Evolutionary conservation across 2,329 filamentous ascomycete species (phyloP).

Genomic region (Arthrinium puccinioides): DNA sequence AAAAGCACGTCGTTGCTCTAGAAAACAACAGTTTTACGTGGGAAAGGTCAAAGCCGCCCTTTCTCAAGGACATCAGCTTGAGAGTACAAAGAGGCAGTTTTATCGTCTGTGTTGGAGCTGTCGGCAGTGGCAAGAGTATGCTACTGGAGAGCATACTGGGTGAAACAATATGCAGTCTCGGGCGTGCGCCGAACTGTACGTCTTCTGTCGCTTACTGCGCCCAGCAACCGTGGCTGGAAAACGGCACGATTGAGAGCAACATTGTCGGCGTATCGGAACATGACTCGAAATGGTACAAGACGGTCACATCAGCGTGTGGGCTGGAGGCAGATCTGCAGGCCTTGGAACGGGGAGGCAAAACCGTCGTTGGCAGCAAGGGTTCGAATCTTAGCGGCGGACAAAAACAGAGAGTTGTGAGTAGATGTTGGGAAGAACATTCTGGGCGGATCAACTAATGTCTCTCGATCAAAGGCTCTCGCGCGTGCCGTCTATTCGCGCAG

Average conservation of each 20-base stretch:
- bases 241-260: constrained; percentile 8
- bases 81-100: constrained; percentile 5
- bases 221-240: constrained; percentile 10
- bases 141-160: constrained; percentile 7
- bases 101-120: constrained; percentile 4
- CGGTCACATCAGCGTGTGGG: constrained; percentile 7
- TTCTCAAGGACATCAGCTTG: constrained; percentile 8
- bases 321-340: constrained; percentile 5
- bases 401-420: constrained; percentile 10
- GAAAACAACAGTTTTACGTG: neutral
- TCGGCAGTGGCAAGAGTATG: constrained; percentile 8
- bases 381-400: constrained; percentile 17
- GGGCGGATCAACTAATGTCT: constrained; percentile 10
- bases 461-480: constrained; percentile 23
- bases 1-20: neutral
- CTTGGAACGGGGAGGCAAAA: constrained; percentile 14
- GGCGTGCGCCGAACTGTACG: neutral
- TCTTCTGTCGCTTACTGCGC: constrained; percentile 5
- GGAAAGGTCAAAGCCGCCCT: neutral
- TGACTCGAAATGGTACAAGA: constrained; percentile 7
- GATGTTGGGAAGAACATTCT: constrained; percentile 5
- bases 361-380: constrained; percentile 16
- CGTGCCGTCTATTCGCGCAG: constrained; percentile 28
- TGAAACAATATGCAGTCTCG: neutral
- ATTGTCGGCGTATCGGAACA: constrained; percentile 7